Percentiles rank a stretch among this genome's conserved stretches.
Evolutionary conservation across 176 grass and related monocot genomes (phyloP).

Genomic region (Calamus simplicifolius): DNA sequence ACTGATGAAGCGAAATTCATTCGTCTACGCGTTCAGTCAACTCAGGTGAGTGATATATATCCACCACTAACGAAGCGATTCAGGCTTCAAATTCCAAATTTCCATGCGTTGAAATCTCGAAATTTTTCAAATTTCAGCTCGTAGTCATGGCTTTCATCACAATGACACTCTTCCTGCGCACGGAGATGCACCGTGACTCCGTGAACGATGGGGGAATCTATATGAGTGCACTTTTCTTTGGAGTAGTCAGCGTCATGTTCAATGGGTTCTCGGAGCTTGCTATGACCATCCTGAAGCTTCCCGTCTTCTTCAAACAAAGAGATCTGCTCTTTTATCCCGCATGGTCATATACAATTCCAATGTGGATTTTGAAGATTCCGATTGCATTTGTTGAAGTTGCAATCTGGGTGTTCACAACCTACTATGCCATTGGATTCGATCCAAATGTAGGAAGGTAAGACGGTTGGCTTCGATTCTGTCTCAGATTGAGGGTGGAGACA

Average conservation of each 20-base stretch:
- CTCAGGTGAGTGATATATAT: constrained; percentile 2
- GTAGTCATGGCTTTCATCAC: constrained; percentile 29
- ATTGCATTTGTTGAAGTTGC: constrained; percentile 46
- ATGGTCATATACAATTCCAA: constrained; percentile 57
- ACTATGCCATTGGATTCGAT: constrained; percentile 68
- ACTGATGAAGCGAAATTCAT: constrained; percentile 92
- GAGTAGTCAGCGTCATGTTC: constrained; percentile 39
- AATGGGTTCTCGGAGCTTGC: constrained; percentile 70
- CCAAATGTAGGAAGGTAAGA: constrained; percentile 51
- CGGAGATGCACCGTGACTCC: constrained; percentile 42
- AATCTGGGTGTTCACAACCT: constrained; percentile 52
- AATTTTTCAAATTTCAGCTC: constrained; percentile 27
- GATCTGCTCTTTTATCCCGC: constrained; percentile 60
- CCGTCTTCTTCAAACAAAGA: constrained; percentile 72
- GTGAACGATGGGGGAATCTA: constrained; percentile 32
- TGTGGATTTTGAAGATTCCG: constrained; percentile 69
- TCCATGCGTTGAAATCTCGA: background rate
- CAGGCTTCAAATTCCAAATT: too few relatives aligned
- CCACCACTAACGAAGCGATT: background rate
- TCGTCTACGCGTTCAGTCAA: constrained; percentile 78
- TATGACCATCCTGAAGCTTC: constrained; percentile 57
- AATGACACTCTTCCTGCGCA: constrained; percentile 62
- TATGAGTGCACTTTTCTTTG: constrained; percentile 54
- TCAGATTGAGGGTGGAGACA: too few relatives aligned
- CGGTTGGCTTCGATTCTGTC: too few relatives aligned